Percentiles rank a stretch among this genome's conserved stretches.
These are phyloP conservation scores for Penicillium oxalicum DNA, from an alignment of 2,329 filamentous ascomycete genomes.

Conservation along the genomic window DNA sequence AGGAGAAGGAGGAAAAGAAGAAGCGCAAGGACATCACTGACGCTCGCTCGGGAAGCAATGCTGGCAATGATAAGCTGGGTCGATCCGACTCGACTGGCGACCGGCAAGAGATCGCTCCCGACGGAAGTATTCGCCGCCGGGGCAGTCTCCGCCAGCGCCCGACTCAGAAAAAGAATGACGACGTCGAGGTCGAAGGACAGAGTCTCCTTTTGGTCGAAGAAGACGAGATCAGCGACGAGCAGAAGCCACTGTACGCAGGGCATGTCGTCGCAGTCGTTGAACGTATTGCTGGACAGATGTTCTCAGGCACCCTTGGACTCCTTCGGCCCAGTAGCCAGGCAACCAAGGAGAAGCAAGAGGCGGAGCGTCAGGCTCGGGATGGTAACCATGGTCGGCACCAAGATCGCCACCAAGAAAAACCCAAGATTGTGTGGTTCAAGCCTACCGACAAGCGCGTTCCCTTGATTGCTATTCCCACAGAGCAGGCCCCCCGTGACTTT, in stretches of 20 bases:
- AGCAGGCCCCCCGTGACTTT: constrained; percentile 95
- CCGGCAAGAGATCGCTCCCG: constrained; percentile 55
- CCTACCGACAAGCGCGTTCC: constrained; percentile 98
- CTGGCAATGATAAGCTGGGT: constrained; percentile 58
- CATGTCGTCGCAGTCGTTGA: constrained; percentile 97
- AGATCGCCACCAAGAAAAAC: constrained; percentile 85
- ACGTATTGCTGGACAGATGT: constrained; percentile 96
- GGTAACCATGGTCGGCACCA: constrained; percentile 68
- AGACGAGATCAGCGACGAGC: constrained; percentile 96
- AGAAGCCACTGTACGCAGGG: constrained; percentile 93
- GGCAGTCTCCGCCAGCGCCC: constrained; percentile 94
- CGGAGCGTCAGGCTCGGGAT: constrained; percentile 86
- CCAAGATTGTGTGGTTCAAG: constrained; percentile 99
- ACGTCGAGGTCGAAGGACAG: constrained; percentile 97
- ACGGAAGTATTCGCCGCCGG: constrained; percentile 83
- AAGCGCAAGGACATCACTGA: constrained; percentile 99
- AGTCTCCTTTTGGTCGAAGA: constrained; percentile 95
- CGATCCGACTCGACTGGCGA: constrained; percentile 58
- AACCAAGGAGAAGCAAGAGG: constrained; percentile 98
- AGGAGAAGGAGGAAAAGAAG: constrained; percentile 99
- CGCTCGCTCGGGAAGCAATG: constrained; percentile 70
- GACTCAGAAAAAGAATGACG: constrained; percentile 99
- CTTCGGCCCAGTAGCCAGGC: constrained; percentile 95
- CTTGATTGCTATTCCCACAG: constrained; percentile 94
- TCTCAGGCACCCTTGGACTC: constrained; percentile 90